Evolutionary conservation across 495 filamentous ascomycete genomes (phyloP), one percentile per base, ranked within the genome.

Genomic region (Apiosordaria backusii): DNA sequence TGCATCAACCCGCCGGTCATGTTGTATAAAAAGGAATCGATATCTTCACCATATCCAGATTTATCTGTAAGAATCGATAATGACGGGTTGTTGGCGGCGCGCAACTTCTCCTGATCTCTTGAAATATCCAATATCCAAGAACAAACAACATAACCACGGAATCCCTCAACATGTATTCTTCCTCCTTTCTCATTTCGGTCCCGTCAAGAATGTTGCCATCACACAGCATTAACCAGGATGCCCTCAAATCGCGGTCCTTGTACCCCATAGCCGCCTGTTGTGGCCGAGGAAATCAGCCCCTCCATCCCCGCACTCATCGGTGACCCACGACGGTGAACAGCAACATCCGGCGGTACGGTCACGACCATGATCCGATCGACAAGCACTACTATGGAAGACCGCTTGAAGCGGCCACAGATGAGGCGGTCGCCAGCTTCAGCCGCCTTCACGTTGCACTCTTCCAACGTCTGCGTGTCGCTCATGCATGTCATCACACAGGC

Each of bases 401-500:
- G 52, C 52, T 22, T 55, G 52, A 19, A 19, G 52, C 19, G 18
- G 52, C 52, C 52, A 19, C 52, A 23, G 52, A 23, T 55, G 22
- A 7, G 10, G 19, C 9, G 52, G 18, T 23, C n/a, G 18, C 52
- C 52, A 19, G 22, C 52, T 55, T 23, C n/a, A 55, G 52, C n/a
- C 52, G 52, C n/a, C 52, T 55, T 4, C 3, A 19, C 2, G 52
- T 23, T 19, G 52, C 52, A 7, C 22, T 55, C 52, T 55, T 45
- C 35, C 52, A 22, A 7, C n/a, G 16, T 21, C 52, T 55, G n/a
- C 52, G n/a, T 23, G 52, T 23, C 22, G 5, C n/a, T 13, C 52
- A 55, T 55, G 19, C 52, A 55, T 19, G 52, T 55, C 52, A 55
- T 55, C 52, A 55, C 52, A 55, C 52, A 55, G n/a, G 22, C 22